Evolutionary conservation across 129 eudicot genomes (phyloP), one percentile per base, ranked within the genome.

Genomic region (Centella asiatica): DNA sequence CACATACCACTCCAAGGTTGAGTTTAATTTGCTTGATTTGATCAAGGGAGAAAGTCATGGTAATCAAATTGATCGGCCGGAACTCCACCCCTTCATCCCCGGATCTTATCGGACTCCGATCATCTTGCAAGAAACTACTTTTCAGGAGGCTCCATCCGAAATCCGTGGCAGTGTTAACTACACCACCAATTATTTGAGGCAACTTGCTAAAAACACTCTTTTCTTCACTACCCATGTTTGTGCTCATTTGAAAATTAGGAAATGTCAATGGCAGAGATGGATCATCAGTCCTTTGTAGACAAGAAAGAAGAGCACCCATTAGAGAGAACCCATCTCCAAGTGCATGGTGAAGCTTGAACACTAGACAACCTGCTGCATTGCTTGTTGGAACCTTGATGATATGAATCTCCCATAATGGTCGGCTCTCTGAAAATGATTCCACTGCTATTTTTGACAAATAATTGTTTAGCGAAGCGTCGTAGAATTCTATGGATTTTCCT

Each of bases 251-350:
- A 31, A 73, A 64, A 44, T 65, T 61, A 18, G 89, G 89, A 65
- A 83, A 83, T 22, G 85, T 79, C 33, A 83, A 49, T 24, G 89
- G 85, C 6, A 83, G 64, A 17, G 76, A 67, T 58, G 89, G 89
- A 69, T 79, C 56, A 27, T 83, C 89, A 17, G 76, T 80, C 60
- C 90, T 60, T 76, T 83, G 76, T 23, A 80, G 58, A 63, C 90
- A 83, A 2, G 90, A 73, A 4, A 83, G 83, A 47, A 83, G 85
- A n/a, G 90, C 90, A 13, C 90, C 90, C 85, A 83, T 83, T 8
- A 83, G 81, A 29, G 90, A 83, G 25, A 70, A 83, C 18, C 90
- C 90, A 65, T 83, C 90, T 9, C 90, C 90, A 44, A 83, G 78
- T 15, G 90, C 90, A 68, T 83, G 90, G 47, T 83, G 85, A 44